These are phyloP conservation scores for Yamadazyma akitaensis DNA, from an alignment of 805 yeast species.

Conservation along the genomic window DNA sequence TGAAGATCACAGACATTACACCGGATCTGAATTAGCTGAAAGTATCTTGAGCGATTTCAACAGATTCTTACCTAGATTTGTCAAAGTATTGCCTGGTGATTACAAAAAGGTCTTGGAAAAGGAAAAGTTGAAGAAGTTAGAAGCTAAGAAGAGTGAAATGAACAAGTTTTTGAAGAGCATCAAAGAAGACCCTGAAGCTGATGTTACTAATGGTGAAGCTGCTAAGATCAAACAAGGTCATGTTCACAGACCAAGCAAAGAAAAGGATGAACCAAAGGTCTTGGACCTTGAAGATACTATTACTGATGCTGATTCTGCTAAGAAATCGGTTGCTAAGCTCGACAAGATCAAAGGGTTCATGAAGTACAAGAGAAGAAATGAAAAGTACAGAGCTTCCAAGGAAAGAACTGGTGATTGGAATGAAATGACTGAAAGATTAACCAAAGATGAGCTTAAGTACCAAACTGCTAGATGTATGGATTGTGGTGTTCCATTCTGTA, in stretches of 20 bases:
- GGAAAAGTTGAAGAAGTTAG: constrained; percentile 63
- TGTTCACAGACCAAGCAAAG: constrained; percentile 29
- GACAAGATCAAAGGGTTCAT: constrained; percentile 89
- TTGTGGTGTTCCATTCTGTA: constrained; percentile 99
- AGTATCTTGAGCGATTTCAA: constrained; percentile 82
- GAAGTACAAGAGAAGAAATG: constrained; percentile 87
- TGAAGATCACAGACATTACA: constrained; percentile 94
- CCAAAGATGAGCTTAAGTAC: constrained; percentile 79
- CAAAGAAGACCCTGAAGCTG: constrained; percentile 80
- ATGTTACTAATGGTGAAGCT: constrained; percentile 87
- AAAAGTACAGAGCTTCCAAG: constrained; percentile 75
- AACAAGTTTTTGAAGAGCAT: constrained; percentile 63
- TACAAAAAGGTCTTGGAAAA: constrained; percentile 84
- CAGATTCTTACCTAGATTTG: constrained; percentile 82
- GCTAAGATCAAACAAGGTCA: constrained; percentile 52
- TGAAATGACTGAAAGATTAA: constrained; percentile 76
- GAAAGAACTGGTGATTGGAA: constrained; percentile 87
- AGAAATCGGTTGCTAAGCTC: constrained; percentile 57
- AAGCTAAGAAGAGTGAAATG: constrained; percentile 64
- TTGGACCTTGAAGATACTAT: constrained; percentile 88
- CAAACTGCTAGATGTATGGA: constrained; percentile 99
- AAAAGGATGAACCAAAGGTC: constrained; percentile 70
- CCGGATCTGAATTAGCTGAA: constrained; percentile 87
- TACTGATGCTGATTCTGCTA: constrained; percentile 61
- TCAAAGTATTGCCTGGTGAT: constrained; percentile 89